Evolutionary conservation across 805 yeast genomes (phyloP), one percentile per base, ranked within the genome.

Genomic region (Suhomyces sp.): DNA sequence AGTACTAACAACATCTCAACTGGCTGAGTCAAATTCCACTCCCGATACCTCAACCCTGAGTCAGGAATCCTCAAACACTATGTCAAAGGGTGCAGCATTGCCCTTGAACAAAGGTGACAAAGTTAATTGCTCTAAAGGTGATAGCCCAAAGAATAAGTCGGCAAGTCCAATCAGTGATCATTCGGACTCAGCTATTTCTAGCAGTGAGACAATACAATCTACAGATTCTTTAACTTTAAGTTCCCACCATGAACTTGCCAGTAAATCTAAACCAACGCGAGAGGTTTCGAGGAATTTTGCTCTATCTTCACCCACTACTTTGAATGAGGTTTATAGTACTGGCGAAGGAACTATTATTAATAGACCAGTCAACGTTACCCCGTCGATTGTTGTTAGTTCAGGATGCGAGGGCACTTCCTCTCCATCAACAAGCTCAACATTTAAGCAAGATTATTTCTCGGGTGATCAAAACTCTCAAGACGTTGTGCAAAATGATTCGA

Each of bases 151-250:
- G 19, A 52, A 47, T 31, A 49, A 47, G 17, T 50, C 61, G 8
- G 62, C 61, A 39, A 66, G 71, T 47, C 72, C 72, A 2, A 54
- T 63, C 4, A 66, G 69, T 44, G 56, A 63, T 6, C 56, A 57
- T 17, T 67, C 71, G 1, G 70, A 62, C 35, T 53, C 69, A 19
- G 60, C 65, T 13, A 57, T 66, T 21, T 67, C 71, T 2, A 58
- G 63, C 19, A 63, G 53, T 47, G 67, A 66, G 9, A 65, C 72
- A 1, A 55, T 62, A 12, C 69, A 61, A 33, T 65, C 69, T 6
- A 67, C 73, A 3, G 72, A 67, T 43, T 66, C 64, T 52, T 66
- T 71, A 1, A 57, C 65, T 4, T 50, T 66, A 19, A 43, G 54
- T 3, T 62, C 65, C 15, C 66, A 60, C 19, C 53, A 50, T 41